phyloP scores from a whole-genome alignment of 2,329 filamentous ascomycete species.

The Cercospora sp. region DNA sequence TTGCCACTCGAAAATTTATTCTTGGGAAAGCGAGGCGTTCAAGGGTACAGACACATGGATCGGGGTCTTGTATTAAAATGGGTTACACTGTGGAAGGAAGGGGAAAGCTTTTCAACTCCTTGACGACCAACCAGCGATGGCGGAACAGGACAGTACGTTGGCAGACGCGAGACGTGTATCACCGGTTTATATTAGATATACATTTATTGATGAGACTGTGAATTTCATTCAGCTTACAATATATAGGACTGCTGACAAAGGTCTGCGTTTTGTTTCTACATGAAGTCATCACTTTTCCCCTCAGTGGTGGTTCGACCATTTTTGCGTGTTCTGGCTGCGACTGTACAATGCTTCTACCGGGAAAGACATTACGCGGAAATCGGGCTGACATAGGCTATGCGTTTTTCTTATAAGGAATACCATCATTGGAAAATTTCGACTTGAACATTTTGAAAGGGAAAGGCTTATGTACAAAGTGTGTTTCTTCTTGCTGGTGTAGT shows the following conservation, averaged over 20 bases:
- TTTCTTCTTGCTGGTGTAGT: background rate
- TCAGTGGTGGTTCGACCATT: background rate
- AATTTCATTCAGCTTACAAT: too few relatives aligned
- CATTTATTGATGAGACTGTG: background rate
- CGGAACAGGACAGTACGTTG: background rate
- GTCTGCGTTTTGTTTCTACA: background rate
- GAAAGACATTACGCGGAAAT: background rate
- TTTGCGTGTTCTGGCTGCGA: background rate
- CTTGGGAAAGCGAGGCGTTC: slow-evolving; percentile 17
- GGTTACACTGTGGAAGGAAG: background rate
- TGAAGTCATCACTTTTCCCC: background rate
- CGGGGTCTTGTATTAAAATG: background rate
- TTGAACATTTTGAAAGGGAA: background rate
- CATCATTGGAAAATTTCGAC: background rate
- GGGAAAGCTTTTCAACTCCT: background rate
- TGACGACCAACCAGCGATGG: background rate
- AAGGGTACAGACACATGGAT: background rate
- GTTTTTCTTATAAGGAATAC: too few relatives aligned
- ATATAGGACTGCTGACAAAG: too few relatives aligned
- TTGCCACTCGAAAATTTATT: background rate
- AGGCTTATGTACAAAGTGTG: background rate
- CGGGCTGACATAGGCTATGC: too few relatives aligned
- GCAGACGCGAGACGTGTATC: background rate
- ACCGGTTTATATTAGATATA: background rate
- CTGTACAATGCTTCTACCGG: background rate